Conservation (phyloP, 495 filamentous ascomycete genomes). For the Penicillium roqueforti region DNA sequence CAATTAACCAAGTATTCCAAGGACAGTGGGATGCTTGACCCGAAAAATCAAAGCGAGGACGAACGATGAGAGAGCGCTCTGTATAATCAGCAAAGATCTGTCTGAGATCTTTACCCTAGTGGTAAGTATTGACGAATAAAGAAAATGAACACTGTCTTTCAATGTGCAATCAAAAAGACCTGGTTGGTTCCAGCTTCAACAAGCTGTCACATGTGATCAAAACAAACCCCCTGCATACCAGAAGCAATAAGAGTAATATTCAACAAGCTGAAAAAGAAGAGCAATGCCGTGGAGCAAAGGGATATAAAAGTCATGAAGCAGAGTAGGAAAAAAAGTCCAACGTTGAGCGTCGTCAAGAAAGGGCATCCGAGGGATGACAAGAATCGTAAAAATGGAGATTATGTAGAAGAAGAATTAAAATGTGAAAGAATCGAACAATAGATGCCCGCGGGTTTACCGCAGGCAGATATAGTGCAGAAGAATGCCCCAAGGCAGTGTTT, state of each 20-base stretch:
- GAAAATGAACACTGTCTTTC: constrained; percentile 12
- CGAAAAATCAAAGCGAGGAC: background rate
- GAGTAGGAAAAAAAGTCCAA: constrained; percentile 18
- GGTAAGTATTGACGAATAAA: background rate
- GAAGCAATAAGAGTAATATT: constrained; percentile 22
- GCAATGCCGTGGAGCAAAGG: constrained; percentile 23
- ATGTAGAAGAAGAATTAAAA: constrained; percentile 21
- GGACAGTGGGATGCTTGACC: background rate
- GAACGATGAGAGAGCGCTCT: background rate
- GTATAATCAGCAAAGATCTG: background rate
- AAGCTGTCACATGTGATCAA: constrained; percentile 17
- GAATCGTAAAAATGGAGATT: constrained; percentile 16
- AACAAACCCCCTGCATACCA: constrained; percentile 22
- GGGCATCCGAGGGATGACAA: constrained; percentile 9
- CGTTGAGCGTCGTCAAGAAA: constrained; percentile 26
- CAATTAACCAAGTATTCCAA: background rate
- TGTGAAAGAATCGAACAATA: constrained; percentile 11
- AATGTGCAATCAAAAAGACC: constrained; percentile 18
- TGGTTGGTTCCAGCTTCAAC: constrained; percentile 9
- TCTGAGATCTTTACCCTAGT: background rate
- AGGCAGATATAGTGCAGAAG: constrained; percentile 1
- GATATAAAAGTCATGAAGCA: constrained; percentile 25
- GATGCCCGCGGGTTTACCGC: constrained; percentile 10
- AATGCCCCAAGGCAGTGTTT: constrained; percentile 8
- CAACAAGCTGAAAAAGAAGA: constrained; percentile 22